These are phyloP conservation scores for Ceratonia siliqua DNA, from an alignment of 306 rosid genomes.

Conservation along the genomic window DNA sequence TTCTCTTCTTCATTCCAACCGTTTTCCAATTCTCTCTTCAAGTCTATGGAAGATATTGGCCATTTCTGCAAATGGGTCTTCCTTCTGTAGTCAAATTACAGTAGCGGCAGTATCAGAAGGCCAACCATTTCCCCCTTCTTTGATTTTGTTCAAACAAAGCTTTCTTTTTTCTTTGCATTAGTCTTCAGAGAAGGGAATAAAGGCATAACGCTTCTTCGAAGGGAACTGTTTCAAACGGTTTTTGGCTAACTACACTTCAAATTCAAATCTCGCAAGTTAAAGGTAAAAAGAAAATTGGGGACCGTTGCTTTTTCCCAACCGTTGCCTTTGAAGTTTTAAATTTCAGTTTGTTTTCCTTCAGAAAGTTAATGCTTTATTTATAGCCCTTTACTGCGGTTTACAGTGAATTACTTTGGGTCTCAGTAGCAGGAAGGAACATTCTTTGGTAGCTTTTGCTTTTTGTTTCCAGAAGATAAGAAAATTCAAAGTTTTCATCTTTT, in stretches of 20 bases:
- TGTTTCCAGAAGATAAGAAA: constrained; percentile 37
- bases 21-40: neutral
- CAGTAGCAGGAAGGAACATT: constrained; percentile 34
- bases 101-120: neutral
- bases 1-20: neutral
- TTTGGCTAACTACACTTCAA: constrained; percentile 44
- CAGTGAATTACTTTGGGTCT: constrained; percentile 38
- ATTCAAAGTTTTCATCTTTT: constrained; percentile 38
- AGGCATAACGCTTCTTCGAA: constrained; percentile 45
- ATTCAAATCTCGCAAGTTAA: constrained; percentile 61
- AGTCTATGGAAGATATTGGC: constrained; percentile 9
- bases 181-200: constrained; percentile 28
- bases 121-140: constrained; percentile 18
- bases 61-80: constrained; percentile 44
- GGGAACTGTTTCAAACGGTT: constrained; percentile 74
- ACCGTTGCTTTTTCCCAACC: constrained; percentile 49
- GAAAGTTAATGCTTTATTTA: constrained; percentile 44
- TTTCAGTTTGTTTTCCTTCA: constrained; percentile 42
- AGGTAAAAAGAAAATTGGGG: constrained; percentile 49
- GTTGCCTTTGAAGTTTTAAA: constrained; percentile 54
- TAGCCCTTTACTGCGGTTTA: constrained; percentile 39
- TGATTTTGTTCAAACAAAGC: constrained; percentile 36
- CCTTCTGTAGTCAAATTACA: constrained; percentile 21
- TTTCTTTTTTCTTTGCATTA: constrained; percentile 40
- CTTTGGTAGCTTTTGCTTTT: constrained; percentile 49